Conservation (phyloP, 306 rosid genomes). For the Cicer judaicum region DNA sequence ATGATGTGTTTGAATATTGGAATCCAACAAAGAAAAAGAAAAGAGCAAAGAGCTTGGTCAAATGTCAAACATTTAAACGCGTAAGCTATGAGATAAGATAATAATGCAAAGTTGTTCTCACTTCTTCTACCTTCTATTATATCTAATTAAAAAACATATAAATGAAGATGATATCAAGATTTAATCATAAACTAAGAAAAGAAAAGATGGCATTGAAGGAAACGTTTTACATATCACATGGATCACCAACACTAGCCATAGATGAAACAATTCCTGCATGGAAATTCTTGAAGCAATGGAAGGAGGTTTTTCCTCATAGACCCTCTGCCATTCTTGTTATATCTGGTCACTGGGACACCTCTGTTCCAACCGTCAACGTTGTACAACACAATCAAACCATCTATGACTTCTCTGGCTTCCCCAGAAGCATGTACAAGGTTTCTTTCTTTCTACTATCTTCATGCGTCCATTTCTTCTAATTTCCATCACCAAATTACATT, state of each 20-base stretch:
- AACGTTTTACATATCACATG: constrained; percentile 31
- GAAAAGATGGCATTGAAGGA: constrained; percentile 24
- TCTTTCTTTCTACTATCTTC: neutral
- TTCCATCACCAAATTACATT: no score
- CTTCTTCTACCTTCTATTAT: neutral
- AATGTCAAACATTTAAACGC: neutral
- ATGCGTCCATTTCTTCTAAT: neutral
- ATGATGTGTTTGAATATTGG: constrained; percentile 1
- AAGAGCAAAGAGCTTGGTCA: constrained; percentile 2
- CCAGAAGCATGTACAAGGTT: constrained; percentile 26
- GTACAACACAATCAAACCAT: constrained; percentile 12
- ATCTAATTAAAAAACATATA: neutral
- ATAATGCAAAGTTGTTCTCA: neutral
- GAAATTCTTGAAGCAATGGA: constrained; percentile 17
- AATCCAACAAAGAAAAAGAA: neutral
- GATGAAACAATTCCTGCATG: constrained; percentile 29
- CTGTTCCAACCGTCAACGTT: constrained; percentile 15
- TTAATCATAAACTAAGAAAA: neutral
- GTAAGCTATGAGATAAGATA: neutral
- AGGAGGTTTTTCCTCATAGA: neutral
- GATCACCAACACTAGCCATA: constrained; percentile 26
- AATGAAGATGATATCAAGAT: constrained; percentile 16
- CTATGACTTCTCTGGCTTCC: constrained; percentile 15
- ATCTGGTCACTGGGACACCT: constrained; percentile 26
- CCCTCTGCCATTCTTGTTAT: constrained; percentile 23